Conservation (phyloP, 352 stramenopile species). For the Globisporangium nunn region DNA sequence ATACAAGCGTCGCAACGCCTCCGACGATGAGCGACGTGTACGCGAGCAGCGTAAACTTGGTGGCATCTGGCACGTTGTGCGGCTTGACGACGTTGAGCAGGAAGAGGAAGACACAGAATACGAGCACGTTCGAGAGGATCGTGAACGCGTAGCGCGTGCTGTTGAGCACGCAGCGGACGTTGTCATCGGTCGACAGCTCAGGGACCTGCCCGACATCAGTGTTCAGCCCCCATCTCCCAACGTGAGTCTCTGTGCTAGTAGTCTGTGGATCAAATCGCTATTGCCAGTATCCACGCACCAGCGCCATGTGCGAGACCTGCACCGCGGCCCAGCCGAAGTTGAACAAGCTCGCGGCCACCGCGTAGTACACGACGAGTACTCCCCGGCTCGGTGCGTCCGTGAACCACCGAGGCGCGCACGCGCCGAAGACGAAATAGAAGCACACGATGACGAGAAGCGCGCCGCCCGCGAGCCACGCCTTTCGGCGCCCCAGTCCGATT, state of each 20-base stretch:
- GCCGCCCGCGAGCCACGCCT: constrained; percentile 68
- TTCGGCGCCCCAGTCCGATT: constrained; percentile 63
- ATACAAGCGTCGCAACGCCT: constrained; percentile 50
- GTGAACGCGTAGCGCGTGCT: constrained; percentile 80
- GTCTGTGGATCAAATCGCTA: too few species aligned
- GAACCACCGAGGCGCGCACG: constrained; percentile 57
- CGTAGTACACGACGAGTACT: constrained; percentile 73
- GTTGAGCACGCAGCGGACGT: constrained; percentile 76
- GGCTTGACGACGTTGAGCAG: constrained; percentile 51
- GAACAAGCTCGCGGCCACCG: constrained; percentile 66
- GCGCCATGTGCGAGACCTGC: constrained; percentile 83
- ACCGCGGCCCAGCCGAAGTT: constrained; percentile 82
- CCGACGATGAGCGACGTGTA: constrained; percentile 68
- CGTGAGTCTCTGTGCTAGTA: too few species aligned
- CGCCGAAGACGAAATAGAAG: constrained; percentile 82
- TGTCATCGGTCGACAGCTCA: constrained; percentile 70
- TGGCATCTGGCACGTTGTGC: constrained; percentile 50
- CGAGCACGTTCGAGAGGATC: constrained; percentile 83
- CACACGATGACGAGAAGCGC: constrained; percentile 69
- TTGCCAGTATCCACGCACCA: constrained; percentile 27
- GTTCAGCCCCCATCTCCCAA: background rate
- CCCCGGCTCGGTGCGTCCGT: constrained; percentile 38
- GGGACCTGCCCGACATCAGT: constrained; percentile 30
- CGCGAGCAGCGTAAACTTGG: constrained; percentile 74
- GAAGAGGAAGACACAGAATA: constrained; percentile 76